Evolutionary conservation across 305 asterid genomes (phyloP).

Genomic region (Rubia tinctorum): DNA sequence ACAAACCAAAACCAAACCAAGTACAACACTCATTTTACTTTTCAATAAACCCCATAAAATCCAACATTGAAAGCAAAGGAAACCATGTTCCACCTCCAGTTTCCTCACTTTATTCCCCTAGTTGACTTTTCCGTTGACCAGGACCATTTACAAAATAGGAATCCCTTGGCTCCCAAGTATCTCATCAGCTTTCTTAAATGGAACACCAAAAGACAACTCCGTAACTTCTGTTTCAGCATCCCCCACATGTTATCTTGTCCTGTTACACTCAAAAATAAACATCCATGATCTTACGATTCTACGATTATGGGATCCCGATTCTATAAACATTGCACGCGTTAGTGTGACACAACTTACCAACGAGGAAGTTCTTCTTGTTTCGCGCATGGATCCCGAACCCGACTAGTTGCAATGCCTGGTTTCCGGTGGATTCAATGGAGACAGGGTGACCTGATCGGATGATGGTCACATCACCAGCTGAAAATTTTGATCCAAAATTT

Average conservation of each 20-base stretch:
- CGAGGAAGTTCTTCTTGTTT: constrained; percentile 31
- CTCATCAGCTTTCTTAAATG: constrained; percentile 33
- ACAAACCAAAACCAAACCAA: no score
- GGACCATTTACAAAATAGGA: constrained; percentile 35
- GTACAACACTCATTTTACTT: background rate
- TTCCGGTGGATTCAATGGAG: constrained; percentile 29
- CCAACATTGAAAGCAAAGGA: constrained; percentile 34
- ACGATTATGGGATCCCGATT: background rate
- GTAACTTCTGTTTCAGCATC: constrained; percentile 30
- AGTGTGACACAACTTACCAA: constrained; percentile 24
- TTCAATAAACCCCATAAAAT: constrained; percentile 24
- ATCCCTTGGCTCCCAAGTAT: constrained; percentile 27
- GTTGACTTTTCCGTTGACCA: background rate
- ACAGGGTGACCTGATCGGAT: constrained; percentile 49
- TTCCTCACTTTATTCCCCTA: constrained; percentile 1
- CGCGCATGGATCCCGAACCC: constrained; percentile 39
- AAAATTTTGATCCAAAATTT: constrained; percentile 26
- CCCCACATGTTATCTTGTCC: constrained; percentile 38
- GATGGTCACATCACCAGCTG: constrained; percentile 39
- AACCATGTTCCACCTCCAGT: constrained; percentile 15
- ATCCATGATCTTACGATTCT: no score
- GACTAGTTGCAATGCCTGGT: constrained; percentile 28
- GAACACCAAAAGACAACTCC: constrained; percentile 31
- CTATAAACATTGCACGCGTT: background rate
- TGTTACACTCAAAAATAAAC: background rate